Percentiles rank a stretch among this genome's conserved stretches.
phyloP scores from a whole-genome alignment of 2,329 filamentous ascomycete genomes.

The Colletotrichum sp. region DNA sequence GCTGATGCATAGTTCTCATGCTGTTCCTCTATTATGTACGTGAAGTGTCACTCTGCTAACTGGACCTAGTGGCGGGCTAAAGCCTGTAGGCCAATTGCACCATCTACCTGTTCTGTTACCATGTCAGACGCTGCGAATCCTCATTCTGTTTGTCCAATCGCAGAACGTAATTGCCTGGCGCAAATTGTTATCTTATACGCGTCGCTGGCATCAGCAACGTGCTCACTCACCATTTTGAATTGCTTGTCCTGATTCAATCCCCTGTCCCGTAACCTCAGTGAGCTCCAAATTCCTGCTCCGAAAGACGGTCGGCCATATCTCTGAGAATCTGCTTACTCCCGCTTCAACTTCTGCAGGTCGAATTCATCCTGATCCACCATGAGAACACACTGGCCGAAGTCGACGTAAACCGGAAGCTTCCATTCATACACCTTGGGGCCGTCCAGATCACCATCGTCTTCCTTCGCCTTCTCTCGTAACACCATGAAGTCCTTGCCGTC shows the following conservation, averaged over 20 bases:
- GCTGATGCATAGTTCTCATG: accelerated
- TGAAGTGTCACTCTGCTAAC: no score
- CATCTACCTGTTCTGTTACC: not conserved
- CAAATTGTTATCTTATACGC: not conserved
- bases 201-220: not conserved
- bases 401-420: not conserved
- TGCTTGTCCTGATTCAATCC: not conserved
- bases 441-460: accelerated
- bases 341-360: not conserved
- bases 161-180: not conserved
- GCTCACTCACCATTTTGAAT: not conserved
- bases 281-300: not conserved
- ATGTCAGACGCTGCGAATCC: accelerated
- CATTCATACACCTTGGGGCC: not conserved
- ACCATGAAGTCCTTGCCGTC: not conserved
- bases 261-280: not conserved
- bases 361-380: not conserved
- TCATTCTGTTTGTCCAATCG: not conserved
- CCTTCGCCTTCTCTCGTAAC: accelerated
- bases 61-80: not conserved
- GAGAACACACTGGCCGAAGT: not conserved
- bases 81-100: accelerated
- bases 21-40: not conserved
- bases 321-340: not conserved
- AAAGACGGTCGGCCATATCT: accelerated